These are phyloP conservation scores for Daldinia bambusicola DNA, from an alignment of 495 filamentous ascomycete genomes.

Conservation along the genomic window DNA sequence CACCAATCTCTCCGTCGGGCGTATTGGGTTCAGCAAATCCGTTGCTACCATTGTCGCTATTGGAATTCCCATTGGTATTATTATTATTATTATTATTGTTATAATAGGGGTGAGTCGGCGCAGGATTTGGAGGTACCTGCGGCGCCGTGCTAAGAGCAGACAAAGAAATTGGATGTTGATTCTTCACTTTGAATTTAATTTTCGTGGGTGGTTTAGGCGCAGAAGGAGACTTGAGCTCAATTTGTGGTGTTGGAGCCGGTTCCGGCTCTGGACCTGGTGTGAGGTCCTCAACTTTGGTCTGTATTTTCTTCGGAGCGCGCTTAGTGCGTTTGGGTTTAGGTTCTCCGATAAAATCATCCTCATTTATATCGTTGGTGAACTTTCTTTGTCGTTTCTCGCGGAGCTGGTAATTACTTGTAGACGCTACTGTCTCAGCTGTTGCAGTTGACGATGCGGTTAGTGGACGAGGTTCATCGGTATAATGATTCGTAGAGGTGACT, in stretches of 20 bases:
- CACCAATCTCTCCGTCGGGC: conserved; percentile 31
- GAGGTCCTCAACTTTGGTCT: conserved; percentile 18
- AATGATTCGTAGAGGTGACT: conserved; percentile 13
- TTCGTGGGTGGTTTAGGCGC: conserved; percentile 29
- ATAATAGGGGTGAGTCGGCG: not conserved
- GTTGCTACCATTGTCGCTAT: conserved; percentile 21
- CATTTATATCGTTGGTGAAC: conserved; percentile 42
- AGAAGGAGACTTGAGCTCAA: conserved; percentile 18
- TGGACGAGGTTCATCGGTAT: conserved; percentile 43
- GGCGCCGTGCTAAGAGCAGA: conserved; percentile 40
- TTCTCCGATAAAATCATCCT: conserved; percentile 37
- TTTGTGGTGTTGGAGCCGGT: conserved; percentile 18
- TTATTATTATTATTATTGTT: not conserved
- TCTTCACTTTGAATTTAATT: conserved; percentile 39
- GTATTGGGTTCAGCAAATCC: conserved; percentile 21
- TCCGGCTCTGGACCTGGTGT: conserved; percentile 20
- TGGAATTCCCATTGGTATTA: conserved; percentile 7
- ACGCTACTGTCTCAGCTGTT: conserved; percentile 43
- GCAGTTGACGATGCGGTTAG: conserved; percentile 45
- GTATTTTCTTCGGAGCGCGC: conserved; percentile 41
- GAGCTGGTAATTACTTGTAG: conserved; percentile 45
- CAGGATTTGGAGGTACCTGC: conserved; percentile 24
- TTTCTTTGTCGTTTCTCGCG: conserved; percentile 47
- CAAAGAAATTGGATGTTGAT: conserved; percentile 21
- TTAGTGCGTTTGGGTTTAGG: conserved; percentile 45